Conservation (phyloP, 371 early-diverging fungal species). For the Rozella allomycis region DNA sequence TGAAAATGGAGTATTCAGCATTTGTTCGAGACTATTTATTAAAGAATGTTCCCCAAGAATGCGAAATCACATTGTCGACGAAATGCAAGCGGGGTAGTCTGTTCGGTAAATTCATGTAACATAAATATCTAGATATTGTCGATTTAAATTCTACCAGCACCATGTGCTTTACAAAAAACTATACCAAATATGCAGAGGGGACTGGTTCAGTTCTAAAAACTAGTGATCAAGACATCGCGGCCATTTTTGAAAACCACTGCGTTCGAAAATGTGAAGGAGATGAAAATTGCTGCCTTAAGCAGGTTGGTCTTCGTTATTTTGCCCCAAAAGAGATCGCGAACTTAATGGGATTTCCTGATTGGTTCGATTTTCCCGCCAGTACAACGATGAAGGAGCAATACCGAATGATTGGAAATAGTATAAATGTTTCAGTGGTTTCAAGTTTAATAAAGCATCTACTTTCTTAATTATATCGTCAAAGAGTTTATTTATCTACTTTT, state of each 20-base stretch:
- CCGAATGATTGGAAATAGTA: constrained; percentile 44
- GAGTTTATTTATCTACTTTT: too few species aligned
- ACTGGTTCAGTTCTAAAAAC: constrained; percentile 29
- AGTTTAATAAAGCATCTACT: constrained; percentile 1
- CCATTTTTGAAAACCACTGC: too few species aligned
- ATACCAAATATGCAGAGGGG: constrained; percentile 49
- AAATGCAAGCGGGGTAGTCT: too few species aligned
- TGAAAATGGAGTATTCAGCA: too few species aligned
- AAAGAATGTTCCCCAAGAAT: too few species aligned
- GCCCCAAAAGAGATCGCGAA: constrained; percentile 10
- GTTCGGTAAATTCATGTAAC: too few species aligned
- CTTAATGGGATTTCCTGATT: constrained; percentile 2
- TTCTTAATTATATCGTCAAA: too few species aligned
- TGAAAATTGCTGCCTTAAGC: background rate
- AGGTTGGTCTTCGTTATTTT: constrained; percentile 38
- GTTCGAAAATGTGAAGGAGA: constrained; percentile 4
- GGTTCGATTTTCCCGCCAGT: constrained; percentile 24
- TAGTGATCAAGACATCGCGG: too few species aligned
- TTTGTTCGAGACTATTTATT: too few species aligned
- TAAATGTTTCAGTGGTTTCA: constrained; percentile 41
- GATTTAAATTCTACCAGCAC: constrained; percentile 34
- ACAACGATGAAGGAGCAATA: constrained; percentile 32
- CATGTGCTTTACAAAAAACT: constrained; percentile 70
- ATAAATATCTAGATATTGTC: constrained; percentile 62
- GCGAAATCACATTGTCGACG: too few species aligned